These are phyloP conservation scores for Guadua angustifolia DNA, from an alignment of 176 grass and related monocot genomes.

Conservation along the genomic window DNA sequence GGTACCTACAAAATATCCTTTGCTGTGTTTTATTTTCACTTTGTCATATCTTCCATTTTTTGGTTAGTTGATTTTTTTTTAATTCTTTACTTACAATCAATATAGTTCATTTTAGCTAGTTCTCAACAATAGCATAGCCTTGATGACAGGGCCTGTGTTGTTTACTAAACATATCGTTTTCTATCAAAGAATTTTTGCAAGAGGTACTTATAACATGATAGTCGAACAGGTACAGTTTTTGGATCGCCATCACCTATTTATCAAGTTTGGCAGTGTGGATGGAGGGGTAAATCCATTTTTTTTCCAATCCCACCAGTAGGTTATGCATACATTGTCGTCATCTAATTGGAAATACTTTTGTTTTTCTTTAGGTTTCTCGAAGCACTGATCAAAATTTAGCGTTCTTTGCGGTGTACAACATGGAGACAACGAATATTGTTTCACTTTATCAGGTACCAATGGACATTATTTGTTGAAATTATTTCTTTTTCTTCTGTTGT, in stretches of 20 bases:
- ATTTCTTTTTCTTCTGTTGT: constrained; percentile 9
- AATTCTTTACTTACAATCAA: constrained; percentile 7
- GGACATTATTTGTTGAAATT: background rate
- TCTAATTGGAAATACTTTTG: constrained; percentile 26
- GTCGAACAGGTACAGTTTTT: constrained; percentile 93
- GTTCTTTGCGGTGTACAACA: constrained; percentile 99
- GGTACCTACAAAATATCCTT: constrained; percentile 47
- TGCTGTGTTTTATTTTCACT: constrained; percentile 37
- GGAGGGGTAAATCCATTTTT: constrained; percentile 66
- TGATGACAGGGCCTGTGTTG: constrained; percentile 27
- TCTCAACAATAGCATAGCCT: constrained; percentile 32
- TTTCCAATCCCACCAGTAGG: constrained; percentile 17
- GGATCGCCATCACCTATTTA: constrained; percentile 91
- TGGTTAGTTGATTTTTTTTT: constrained; percentile 2
- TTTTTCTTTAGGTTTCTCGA: constrained; percentile 68
- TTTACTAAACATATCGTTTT: constrained; percentile 26
- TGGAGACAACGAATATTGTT: constrained; percentile 94
- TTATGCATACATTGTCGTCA: constrained; percentile 31
- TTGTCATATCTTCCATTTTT: constrained; percentile 26
- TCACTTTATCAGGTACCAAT: constrained; percentile 84
- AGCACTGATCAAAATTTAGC: constrained; percentile 75
- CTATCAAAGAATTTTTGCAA: constrained; percentile 38
- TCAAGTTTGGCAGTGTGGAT: constrained; percentile 98
- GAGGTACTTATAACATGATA: constrained; percentile 57
- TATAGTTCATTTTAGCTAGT: constrained; percentile 31